Evolutionary conservation across 805 yeast species (phyloP), one percentile per base, ranked within the genome.

Genomic region (Priceomyces medius): DNA sequence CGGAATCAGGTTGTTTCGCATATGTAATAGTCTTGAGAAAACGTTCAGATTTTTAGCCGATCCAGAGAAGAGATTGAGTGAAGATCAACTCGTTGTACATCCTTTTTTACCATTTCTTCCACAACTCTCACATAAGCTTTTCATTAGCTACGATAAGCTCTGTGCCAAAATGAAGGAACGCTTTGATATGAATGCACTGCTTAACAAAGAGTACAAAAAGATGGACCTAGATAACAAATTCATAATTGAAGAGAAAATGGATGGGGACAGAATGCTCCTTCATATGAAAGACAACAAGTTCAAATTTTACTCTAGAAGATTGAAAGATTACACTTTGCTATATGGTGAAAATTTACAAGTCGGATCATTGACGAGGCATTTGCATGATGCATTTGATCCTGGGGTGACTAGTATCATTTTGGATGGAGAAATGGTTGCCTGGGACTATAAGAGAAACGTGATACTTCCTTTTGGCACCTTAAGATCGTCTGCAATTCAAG

Each of bases 401-500:
- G 62, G 54, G 24, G 64, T 77, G 4, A 56, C 58, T 5, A 58
- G 61, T 48, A 48, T 68, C 17, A 71, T 85, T 4, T 54, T 91
- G 3, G 99, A 91, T 63, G 97, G 98, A 0, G 99, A 91, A 61
- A 87, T 91, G 91, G 81, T 91, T 2, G 88, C 95, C 0, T 89
- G 80, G 74, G 96, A 90, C 60, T 77, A 79, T 40, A 67, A 61
- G 35, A 63, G 71, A 42, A 57, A 75, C 26, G 64, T 65, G 1
- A 70, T 88, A 3, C 64, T 89, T 17, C 95, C 97, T 0, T 88
- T 88, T 66, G 95, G 95, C 0, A 76, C 85, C 1, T 74, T 93
- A 20, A 85, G 86, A 55, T 72, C 84, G 4, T 76, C 86, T 12
- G 91, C 91, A 0, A 55, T 76, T 4, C 78, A 76, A 49, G 80